Evolutionary conservation across 2,329 filamentous ascomycete species (phyloP).

Genomic region (Colletotrichum coccodes): DNA sequence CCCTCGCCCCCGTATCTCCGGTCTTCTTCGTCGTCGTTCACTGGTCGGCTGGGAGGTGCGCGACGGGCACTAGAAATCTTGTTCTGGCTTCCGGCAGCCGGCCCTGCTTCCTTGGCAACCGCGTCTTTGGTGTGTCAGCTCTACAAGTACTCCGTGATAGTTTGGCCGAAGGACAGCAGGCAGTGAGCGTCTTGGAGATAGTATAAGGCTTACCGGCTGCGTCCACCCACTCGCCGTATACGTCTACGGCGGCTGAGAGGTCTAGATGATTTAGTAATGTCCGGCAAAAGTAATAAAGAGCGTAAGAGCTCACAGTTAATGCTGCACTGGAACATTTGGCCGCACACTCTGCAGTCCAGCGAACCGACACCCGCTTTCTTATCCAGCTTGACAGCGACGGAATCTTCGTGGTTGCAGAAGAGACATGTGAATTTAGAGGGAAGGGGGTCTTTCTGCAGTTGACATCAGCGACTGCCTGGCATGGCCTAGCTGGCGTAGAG

Average conservation of each 20-base stretch:
- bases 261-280: slow-evolving; percentile 60
- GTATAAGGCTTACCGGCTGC: slow-evolving; percentile 65
- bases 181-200: not conserved
- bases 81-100: slow-evolving; percentile 19
- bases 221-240: slow-evolving; percentile 98
- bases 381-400: slow-evolving; percentile 89
- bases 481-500: not conserved
- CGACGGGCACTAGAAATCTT: slow-evolving; percentile 21
- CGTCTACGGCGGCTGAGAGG: slow-evolving; percentile 90
- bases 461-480: not conserved
- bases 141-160: not conserved
- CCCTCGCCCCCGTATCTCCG: slow-evolving; percentile 63
- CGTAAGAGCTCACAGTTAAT: slow-evolving; percentile 80
- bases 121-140: slow-evolving; percentile 48
- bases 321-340: slow-evolving; percentile 90
- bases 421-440: slow-evolving; percentile 92
- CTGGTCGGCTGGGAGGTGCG: slow-evolving; percentile 36
- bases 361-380: slow-evolving; percentile 91
- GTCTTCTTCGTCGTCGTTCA: slow-evolving; percentile 58
- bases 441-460: slow-evolving; percentile 71
- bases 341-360: slow-evolving; percentile 91
- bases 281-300: slow-evolving; percentile 4
- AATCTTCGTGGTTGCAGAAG: slow-evolving; percentile 98
- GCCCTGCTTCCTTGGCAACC: slow-evolving; percentile 58
- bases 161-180: not conserved